Conservation (phyloP, 1,284 basidiomycete genomes). For the Tilletia walkeri region DNA sequence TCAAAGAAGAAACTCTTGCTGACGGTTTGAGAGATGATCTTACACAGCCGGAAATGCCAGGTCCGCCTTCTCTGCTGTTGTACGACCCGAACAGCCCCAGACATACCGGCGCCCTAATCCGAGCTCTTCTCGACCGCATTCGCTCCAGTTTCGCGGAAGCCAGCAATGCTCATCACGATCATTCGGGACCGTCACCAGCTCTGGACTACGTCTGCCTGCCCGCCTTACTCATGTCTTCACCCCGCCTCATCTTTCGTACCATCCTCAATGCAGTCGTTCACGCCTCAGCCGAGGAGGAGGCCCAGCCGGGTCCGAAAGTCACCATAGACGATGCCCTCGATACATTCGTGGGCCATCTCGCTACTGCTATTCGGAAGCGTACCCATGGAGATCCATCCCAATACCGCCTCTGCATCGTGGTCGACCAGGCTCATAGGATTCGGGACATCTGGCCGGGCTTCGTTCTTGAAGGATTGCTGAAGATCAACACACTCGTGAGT, state of each 20-base stretch:
- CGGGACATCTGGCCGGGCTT: slow-evolving; percentile 49
- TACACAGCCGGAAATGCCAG: slow-evolving; percentile 23
- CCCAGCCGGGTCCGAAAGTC: not conserved
- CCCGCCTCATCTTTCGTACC: slow-evolving; percentile 32
- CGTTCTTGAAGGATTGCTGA: slow-evolving; percentile 40
- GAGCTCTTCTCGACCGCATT: slow-evolving; percentile 15
- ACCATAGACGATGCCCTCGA: slow-evolving; percentile 15
- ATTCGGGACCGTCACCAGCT: not conserved
- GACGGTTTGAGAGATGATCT: too few species aligned
- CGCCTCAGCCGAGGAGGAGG: too few species aligned
- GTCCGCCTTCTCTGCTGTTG: slow-evolving; percentile 30
- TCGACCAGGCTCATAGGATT: slow-evolving; percentile 43
- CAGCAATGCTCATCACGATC: not conserved
- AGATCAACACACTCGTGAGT: slow-evolving; percentile 28
- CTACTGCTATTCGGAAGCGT: not conserved
- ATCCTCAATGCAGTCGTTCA: slow-evolving; percentile 25
- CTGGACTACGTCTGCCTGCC: slow-evolving; percentile 19
- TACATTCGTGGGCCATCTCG: not conserved
- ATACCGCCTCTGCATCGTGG: slow-evolving; percentile 29
- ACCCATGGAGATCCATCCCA: not conserved
- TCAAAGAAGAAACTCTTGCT: too few species aligned
- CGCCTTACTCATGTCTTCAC: slow-evolving; percentile 27
- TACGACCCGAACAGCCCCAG: slow-evolving; percentile 36
- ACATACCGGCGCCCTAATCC: slow-evolving; percentile 29
- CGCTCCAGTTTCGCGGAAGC: not conserved